Evolutionary conservation across 164 flowering plant species (phyloP).

Genomic region (Brasenia schreberi): DNA sequence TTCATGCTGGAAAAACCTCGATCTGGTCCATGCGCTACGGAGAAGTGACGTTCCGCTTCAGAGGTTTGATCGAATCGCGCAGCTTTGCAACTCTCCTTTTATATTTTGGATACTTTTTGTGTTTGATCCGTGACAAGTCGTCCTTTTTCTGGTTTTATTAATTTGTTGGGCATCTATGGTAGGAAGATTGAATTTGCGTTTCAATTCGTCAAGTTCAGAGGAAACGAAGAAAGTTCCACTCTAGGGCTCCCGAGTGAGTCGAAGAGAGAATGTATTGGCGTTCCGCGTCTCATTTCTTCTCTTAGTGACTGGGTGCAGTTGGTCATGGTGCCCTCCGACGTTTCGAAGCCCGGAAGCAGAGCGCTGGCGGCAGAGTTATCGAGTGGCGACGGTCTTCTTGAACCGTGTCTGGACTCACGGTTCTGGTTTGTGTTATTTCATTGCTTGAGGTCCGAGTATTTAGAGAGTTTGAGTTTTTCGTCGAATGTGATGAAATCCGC

Average conservation of each 20-base stretch:
- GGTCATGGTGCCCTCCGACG: constrained; percentile 35
- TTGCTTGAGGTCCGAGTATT: constrained; percentile 37
- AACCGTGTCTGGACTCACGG: constrained; percentile 44
- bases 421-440: constrained; percentile 71
- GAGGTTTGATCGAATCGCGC: constrained; percentile 24
- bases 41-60: constrained; percentile 22
- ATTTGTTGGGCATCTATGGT: constrained; percentile 10
- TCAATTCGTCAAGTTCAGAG: constrained; percentile 26
- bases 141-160: neutral
- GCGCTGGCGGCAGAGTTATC: neutral
- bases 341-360: constrained; percentile 12
- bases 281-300: constrained; percentile 39
- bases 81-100: neutral
- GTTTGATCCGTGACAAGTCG: neutral
- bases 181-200: constrained; percentile 68
- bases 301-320: constrained; percentile 76
- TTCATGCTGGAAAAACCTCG: constrained; percentile 45
- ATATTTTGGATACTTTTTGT: neutral
- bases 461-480: constrained; percentile 29
- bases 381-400: constrained; percentile 8
- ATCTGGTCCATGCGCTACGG: constrained; percentile 38
- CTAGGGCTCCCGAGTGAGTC: neutral
- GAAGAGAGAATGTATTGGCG: constrained; percentile 16
- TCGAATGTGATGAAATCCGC: constrained; percentile 39
- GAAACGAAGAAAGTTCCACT: constrained; percentile 11